These are phyloP conservation scores for Mesotaenium endlicherianum DNA, from an alignment of 139 green algal species.

Conservation along the genomic window DNA sequence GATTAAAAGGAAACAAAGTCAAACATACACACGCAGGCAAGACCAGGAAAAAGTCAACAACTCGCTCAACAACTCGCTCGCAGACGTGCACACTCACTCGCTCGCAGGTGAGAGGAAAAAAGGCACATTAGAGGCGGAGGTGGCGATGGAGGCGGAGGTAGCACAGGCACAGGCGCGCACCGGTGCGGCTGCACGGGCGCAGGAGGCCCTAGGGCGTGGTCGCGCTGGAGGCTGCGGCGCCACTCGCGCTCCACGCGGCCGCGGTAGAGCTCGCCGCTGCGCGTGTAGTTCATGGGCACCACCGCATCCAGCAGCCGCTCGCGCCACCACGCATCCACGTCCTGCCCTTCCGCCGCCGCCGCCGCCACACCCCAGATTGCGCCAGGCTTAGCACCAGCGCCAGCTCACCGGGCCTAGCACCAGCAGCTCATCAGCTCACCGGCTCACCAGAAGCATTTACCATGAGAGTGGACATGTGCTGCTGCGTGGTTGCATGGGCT, in stretches of 20 bases:
- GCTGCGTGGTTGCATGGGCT: no score
- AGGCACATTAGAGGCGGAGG: not conserved
- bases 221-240: conserved; percentile 1
- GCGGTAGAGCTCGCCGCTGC: not conserved
- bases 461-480: no score
- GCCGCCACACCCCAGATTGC: no score
- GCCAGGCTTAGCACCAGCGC: no score
- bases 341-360: no score
- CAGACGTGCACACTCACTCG: not conserved
- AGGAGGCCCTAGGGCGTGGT: not conserved
- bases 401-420: no score
- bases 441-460: no score
- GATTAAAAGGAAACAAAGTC: no score
- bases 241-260: conserved; percentile 3
- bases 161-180: not conserved
- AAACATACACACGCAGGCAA: no score
- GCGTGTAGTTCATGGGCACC: conserved; percentile 38
- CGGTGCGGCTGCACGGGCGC: not conserved
- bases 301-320: conserved; percentile 27
- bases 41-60: no score
- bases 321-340: conserved; percentile 33
- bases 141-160: not conserved
- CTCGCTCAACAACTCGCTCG: no score
- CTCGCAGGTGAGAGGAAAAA: not conserved
- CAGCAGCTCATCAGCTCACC: no score